Conservation (phyloP, 768 basidiomycete species). For the Amanita molliuscula region DNA sequence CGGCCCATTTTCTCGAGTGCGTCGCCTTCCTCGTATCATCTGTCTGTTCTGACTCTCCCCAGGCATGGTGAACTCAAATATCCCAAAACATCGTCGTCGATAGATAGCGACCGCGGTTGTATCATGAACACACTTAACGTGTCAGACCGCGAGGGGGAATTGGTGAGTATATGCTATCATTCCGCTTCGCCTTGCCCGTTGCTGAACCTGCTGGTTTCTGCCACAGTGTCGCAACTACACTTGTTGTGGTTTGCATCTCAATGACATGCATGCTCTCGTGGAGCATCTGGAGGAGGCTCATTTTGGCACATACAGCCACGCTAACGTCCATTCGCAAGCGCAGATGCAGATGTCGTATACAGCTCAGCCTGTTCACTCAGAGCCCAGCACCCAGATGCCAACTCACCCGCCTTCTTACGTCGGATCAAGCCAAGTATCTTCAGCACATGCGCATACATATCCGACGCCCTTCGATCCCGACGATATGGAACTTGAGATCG, state of each 20-base stretch:
- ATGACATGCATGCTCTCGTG: conserved; percentile 49
- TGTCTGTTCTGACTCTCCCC: background rate
- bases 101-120: conserved; percentile 44
- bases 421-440: conserved; percentile 6
- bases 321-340: conserved; percentile 22
- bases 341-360: conserved; percentile 38
- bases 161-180: conserved; percentile 32
- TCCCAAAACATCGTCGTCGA: conserved; percentile 34
- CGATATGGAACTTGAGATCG: conserved; percentile 76
- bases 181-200: background rate
- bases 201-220: background rate
- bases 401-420: conserved; percentile 12
- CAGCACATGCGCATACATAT: conserved; percentile 19
- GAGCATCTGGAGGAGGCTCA: conserved; percentile 92
- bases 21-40: conserved; percentile 16
- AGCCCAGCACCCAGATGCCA: conserved; percentile 16
- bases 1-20: conserved; percentile 58
- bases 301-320: conserved; percentile 57
- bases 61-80: conserved; percentile 23
- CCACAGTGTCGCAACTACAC: conserved; percentile 75
- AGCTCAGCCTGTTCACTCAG: conserved; percentile 23
- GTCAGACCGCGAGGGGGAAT: conserved; percentile 62
- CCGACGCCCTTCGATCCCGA: conserved; percentile 55
- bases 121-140: conserved; percentile 59
- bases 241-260: conserved; percentile 75